phyloP scores from a whole-genome alignment of 176 grass and related monocot species.

The Echinochloa phyllopogon region DNA sequence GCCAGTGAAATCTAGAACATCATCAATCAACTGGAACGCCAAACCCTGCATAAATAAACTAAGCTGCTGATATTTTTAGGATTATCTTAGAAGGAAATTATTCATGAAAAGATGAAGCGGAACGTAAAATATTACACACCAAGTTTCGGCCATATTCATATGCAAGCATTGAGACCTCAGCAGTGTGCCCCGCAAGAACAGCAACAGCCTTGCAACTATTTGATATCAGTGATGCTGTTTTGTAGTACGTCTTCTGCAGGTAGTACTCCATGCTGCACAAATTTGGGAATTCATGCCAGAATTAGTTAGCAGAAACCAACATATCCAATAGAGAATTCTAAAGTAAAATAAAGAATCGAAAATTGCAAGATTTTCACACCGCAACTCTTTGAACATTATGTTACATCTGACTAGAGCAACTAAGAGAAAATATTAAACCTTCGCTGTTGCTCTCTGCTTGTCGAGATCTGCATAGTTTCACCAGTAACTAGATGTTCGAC shows the following conservation, averaged over 20 bases:
- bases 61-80: constrained; percentile 9
- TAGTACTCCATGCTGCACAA: constrained; percentile 97
- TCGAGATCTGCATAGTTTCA: constrained; percentile 96
- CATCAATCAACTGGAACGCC: constrained; percentile 93
- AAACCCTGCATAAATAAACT: constrained; percentile 71
- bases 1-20: constrained; percentile 97
- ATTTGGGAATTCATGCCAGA: constrained; percentile 46
- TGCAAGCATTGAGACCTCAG: constrained; percentile 85
- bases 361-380: constrained; percentile 20
- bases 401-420: constrained; percentile 11
- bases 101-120: neutral
- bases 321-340: constrained; percentile 17
- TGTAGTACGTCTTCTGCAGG: constrained; percentile 96
- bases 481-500: constrained; percentile 95
- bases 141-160: constrained; percentile 96
- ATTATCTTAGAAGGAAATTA: constrained; percentile 23
- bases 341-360: constrained; percentile 25
- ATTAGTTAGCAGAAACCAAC: constrained; percentile 15
- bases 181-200: constrained; percentile 89
- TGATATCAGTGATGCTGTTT: constrained; percentile 96
- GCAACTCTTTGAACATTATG: neutral
- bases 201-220: constrained; percentile 96
- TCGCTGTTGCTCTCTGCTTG: constrained; percentile 74
- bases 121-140: constrained; percentile 50
- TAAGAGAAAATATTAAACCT: constrained; percentile 55